Conservation (phyloP, 768 basidiomycete species). For the Amanita pallidorosea region DNA sequence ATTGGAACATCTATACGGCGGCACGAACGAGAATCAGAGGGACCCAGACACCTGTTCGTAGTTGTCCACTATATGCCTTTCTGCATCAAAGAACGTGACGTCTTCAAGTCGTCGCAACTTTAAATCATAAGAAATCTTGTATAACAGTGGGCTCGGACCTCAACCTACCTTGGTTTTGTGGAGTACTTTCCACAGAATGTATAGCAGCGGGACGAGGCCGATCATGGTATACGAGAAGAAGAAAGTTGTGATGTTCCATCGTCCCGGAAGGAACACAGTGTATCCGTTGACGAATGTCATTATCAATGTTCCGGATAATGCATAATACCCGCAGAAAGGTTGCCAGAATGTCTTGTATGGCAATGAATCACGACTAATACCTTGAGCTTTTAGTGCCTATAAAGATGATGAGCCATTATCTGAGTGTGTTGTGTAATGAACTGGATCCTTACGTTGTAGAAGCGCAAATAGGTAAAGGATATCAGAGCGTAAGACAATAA, state of each 20-base stretch:
- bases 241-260: conserved; percentile 36
- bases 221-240: conserved; percentile 41
- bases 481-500: conserved; percentile 37
- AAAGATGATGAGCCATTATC: neutral
- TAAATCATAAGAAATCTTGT: neutral
- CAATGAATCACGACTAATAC: conserved; percentile 30
- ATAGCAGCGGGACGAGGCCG: conserved; percentile 29
- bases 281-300: conserved; percentile 42
- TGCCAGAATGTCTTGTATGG: conserved; percentile 39
- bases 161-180: conserved; percentile 26
- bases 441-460: conserved; percentile 25
- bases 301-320: conserved; percentile 26
- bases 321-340: conserved; percentile 44
- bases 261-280: conserved; percentile 40
- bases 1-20: neutral
- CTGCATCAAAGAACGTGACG: conserved; percentile 34
- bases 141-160: neutral
- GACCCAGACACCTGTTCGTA: conserved; percentile 23
- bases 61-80: conserved; percentile 29
- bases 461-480: conserved; percentile 36
- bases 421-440: neutral
- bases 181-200: conserved; percentile 34
- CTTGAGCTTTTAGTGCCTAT: conserved; percentile 34
- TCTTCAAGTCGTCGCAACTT: conserved; percentile 30
- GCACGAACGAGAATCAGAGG: neutral